Evolutionary conservation across 1,139 yeast species (phyloP), one percentile per base, ranked within the genome.

Genomic region (Kluyveromyces sp.): DNA sequence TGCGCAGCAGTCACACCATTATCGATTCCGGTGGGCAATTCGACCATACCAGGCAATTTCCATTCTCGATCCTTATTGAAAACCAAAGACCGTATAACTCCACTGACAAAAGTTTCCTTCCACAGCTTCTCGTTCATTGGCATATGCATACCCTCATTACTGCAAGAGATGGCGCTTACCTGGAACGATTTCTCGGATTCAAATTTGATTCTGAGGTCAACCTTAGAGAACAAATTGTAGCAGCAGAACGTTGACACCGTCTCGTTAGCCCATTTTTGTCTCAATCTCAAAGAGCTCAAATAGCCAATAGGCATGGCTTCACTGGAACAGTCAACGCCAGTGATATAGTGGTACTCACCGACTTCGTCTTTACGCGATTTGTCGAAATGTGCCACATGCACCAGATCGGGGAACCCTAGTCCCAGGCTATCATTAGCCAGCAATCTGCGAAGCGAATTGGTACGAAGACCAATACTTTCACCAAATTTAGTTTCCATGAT

Each of bases 391-490:
- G 81, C 68, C 20, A 79, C 58, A 58, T 85, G 94, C 41, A 94
- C 84, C 51, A 92, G 70, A 67, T 92, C 97, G 4, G 96, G 89
- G 0, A 96, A 95, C 0, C 98, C 98, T 43, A 92, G 43, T 3
- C 61, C 58, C 30, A 64, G 45, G 18, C 47, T 51, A 25, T 49
- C 61, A 18, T 40, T 33, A 9, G 35, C 42, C 2, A 43, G 46
- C 39, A 58, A 36, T n/a, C 47, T 52, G 22, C 45, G 44, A 30
- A 59, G 39, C 18, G 55, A 39, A 9, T 48, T 40, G 6, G 52
- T 50, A 37, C 64, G 49, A 17, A 48, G 46, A 2, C 57, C 59
- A 36, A 58, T 44, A 41, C 59, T 52, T 38, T 60, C 63, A 1
- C 63, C 64, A 42, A 53, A 57, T 19, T 52, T 45, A 8, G 43